Evolutionary conservation across 768 basidiomycete species (phyloP).

Genomic region (Candolleomyces eurysporus): DNA sequence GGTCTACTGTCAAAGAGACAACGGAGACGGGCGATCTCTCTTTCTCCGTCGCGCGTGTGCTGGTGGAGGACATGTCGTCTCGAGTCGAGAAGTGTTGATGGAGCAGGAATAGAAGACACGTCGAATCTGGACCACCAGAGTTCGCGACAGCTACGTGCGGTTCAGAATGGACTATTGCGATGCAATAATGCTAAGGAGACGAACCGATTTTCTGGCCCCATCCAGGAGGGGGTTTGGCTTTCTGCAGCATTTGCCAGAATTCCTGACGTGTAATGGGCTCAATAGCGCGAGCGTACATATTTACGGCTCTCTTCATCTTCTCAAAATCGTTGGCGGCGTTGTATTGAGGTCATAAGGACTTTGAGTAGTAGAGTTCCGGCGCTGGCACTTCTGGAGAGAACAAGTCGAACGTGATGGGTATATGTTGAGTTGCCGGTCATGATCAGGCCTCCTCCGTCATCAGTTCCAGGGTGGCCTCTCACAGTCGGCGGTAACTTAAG

Average conservation of each 20-base stretch:
- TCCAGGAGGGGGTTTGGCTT: not conserved
- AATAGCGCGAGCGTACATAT: not conserved
- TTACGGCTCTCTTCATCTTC: not conserved
- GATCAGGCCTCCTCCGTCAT: no score
- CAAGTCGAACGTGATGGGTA: no score
- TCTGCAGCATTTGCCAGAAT: constrained; percentile 3
- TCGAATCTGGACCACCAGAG: constrained; percentile 84
- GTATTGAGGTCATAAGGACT: not conserved
- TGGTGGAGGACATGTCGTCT: not conserved
- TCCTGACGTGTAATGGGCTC: constrained; percentile 1
- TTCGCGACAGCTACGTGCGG: constrained; percentile 59
- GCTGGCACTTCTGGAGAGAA: no score
- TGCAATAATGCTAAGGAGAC: not conserved
- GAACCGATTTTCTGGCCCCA: constrained; percentile 5
- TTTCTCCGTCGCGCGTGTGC: not conserved
- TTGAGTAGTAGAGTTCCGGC: no score
- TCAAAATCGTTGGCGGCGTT: not conserved
- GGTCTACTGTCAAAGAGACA: constrained; percentile 66
- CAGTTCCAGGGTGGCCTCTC: no score
- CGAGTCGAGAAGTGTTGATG: constrained; percentile 33
- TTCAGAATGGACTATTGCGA: not conserved
- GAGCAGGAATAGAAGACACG: constrained; percentile 72
- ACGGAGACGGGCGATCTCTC: constrained; percentile 20
- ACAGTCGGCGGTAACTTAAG: no score
- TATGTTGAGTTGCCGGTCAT: no score